A percentile compares a stretch with the other conserved stretches of the same genome.
Evolutionary conservation across 2,329 filamentous ascomycete genomes (phyloP).

Genomic region (Colletotrichum sp.): DNA sequence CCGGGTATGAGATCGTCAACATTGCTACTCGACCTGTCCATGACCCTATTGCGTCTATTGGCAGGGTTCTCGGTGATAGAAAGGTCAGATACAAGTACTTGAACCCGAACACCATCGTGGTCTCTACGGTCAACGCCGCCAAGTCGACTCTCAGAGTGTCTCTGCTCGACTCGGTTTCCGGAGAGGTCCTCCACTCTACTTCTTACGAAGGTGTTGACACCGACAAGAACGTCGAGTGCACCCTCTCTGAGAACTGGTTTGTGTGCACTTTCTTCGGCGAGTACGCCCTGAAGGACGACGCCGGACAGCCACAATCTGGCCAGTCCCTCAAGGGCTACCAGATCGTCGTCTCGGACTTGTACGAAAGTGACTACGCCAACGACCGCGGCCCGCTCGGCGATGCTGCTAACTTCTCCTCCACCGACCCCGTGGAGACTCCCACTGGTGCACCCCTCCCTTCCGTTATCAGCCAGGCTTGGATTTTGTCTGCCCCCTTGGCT

Average conservation of each 20-base stretch:
- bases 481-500: constrained; percentile 80
- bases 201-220: constrained; percentile 77
- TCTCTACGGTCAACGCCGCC: constrained; percentile 70
- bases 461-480: constrained; percentile 79
- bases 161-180: constrained; percentile 85
- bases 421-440: constrained; percentile 66
- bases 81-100: constrained; percentile 98
- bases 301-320: constrained; percentile 34
- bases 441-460: constrained; percentile 69
- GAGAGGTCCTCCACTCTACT: constrained; percentile 75
- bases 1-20: constrained; percentile 70
- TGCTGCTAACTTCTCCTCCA: constrained; percentile 76
- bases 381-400: constrained; percentile 81
- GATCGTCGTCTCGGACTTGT: constrained; percentile 85
- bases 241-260: constrained; percentile 94
- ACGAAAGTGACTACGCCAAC: constrained; percentile 83
- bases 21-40: constrained; percentile 73
- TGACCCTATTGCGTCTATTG: constrained; percentile 93
- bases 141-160: constrained; percentile 71
- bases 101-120: constrained; percentile 82
- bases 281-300: constrained; percentile 61
- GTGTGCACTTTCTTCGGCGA: constrained; percentile 78
- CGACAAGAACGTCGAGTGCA: constrained; percentile 74
- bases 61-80: constrained; percentile 88
- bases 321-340: constrained; percentile 80